Evolutionary conservation across 2,329 filamentous ascomycete genomes (phyloP).

Genomic region (Alternaria alternata): DNA sequence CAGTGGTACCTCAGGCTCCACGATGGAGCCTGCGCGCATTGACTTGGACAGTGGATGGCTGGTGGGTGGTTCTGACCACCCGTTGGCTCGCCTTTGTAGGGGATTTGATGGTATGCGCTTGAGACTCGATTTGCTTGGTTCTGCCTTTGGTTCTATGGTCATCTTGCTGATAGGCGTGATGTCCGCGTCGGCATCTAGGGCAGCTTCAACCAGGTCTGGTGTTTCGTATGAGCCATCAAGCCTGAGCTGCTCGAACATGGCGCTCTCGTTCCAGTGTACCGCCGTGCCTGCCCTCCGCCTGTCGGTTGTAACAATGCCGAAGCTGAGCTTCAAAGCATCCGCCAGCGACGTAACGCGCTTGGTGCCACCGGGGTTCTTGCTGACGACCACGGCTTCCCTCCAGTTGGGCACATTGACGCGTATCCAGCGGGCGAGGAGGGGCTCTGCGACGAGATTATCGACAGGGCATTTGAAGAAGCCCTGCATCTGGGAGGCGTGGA

Average conservation of each 20-base stretch:
- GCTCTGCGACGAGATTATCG: conserved; percentile 96
- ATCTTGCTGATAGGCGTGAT: conserved; percentile 40
- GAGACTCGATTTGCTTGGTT: conserved; percentile 38
- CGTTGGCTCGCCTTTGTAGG: conserved; percentile 42
- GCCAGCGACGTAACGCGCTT: conserved; percentile 96
- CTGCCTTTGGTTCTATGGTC: conserved; percentile 35
- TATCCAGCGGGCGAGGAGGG: conserved; percentile 95
- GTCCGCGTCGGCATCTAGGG: conserved; percentile 46
- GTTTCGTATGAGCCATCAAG: conserved; percentile 54
- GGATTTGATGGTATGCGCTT: conserved; percentile 38
- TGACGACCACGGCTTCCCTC: conserved; percentile 93
- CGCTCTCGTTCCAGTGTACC: conserved; percentile 76
- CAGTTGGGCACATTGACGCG: conserved; percentile 85
- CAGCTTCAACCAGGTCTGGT: conserved; percentile 40
- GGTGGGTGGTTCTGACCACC: conserved; percentile 31
- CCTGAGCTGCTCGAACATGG: conserved; percentile 67
- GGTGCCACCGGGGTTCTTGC: conserved; percentile 96
- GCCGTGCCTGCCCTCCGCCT: conserved; percentile 54
- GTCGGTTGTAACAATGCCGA: conserved; percentile 93
- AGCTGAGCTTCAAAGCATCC: conserved; percentile 95
- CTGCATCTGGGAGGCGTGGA: conserved; percentile 96
- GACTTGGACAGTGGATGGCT: conserved; percentile 47
- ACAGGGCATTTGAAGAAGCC: conserved; percentile 98
- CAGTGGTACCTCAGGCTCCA: conserved; percentile 42
- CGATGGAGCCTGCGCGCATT: conserved; percentile 45